Base-by-base conservation (phyloP, 225 moss, liverwort and hornwort genomes). In the Climacium dendroides region DNA sequence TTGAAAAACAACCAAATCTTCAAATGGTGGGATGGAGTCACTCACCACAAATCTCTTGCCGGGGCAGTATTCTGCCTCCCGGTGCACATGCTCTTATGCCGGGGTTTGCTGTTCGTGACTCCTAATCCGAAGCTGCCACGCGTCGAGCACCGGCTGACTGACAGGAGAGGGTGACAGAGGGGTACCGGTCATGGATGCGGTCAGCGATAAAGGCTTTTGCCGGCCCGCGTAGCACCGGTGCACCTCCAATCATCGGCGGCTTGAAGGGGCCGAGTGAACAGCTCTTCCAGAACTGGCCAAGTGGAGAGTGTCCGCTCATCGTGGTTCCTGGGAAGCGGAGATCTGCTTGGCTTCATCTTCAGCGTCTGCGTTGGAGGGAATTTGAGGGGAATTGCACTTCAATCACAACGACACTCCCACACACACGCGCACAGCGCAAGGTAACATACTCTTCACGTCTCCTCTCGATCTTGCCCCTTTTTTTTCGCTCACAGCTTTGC, bases 51-150 rank as follows among this genome's bases (percentile, higher is more conserved):
- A 62, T 8, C 32, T 32, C 62, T 62, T 62, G 5, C 8, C 1
- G 3, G 3, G 30, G 30, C 2, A 30, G 2, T 30, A 62, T 30
- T 15, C 0, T 30, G 15, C 4, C 4, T 14, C 4, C 4, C 0
- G 5, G 26, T 62, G 16, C 8, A 62, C 8, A 62, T 62, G 32
- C 16, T 62, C 30, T 30, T 62, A 60, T 28, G 60, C 13, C 1
- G 0, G 3, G 28, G 7, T 14, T 28, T 59, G 13, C 23, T 0
- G 4, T 28, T 60, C 7, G 28, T 13, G 6, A 60, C 28, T 59
- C 13, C 26, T 6, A 60, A 26, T 60, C 26, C 3, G 59, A 59
- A 26, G 3, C 4, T 13, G 6, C 12, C 13, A 28, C 7, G 1
- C 28, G 60, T 60, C 13, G 3, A 60, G 7, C 28, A 13, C 22